These are phyloP conservation scores for Camellia oleifera DNA, from an alignment of 179 eudicot species.

Conservation along the genomic window DNA sequence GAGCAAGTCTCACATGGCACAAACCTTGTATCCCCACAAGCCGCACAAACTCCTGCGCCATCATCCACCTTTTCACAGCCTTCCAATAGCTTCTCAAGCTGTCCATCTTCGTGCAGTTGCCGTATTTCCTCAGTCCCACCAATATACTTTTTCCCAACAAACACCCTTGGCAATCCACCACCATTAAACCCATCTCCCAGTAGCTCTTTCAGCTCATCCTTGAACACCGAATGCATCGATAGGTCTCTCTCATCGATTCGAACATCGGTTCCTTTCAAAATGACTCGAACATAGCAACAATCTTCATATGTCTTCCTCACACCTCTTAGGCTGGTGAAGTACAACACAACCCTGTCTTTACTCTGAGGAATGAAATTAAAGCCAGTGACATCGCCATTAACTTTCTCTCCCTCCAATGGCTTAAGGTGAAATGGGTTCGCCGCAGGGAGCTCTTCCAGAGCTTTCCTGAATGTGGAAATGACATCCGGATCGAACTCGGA, in stretches of 20 bases:
- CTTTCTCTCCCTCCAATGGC: constrained; percentile 24
- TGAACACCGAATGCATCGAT: constrained; percentile 86
- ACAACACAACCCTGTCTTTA: constrained; percentile 52
- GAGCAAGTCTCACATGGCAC: constrained; percentile 91
- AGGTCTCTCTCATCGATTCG: constrained; percentile 82
- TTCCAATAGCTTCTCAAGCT: constrained; percentile 48
- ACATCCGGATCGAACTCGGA: constrained; percentile 71
- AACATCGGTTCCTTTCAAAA: constrained; percentile 60
- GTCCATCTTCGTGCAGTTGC: constrained; percentile 71
- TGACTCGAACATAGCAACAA: constrained; percentile 65
- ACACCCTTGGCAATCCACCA: constrained; percentile 62
- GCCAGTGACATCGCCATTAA: constrained; percentile 10
- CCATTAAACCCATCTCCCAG: constrained; percentile 29
- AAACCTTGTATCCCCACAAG: constrained; percentile 85
- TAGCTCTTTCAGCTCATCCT: constrained; percentile 67
- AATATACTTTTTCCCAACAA: constrained; percentile 48
- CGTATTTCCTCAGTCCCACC: constrained; percentile 79
- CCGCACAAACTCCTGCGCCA: constrained; percentile 46
- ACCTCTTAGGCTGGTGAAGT: constrained; percentile 82
- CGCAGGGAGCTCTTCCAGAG: constrained; percentile 60
- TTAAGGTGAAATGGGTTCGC: constrained; percentile 51
- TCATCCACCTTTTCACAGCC: constrained; percentile 46
- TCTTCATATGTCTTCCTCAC: constrained; percentile 91
- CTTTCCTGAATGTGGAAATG: constrained; percentile 62
- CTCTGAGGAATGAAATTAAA: constrained; percentile 13